phyloP scores from a whole-genome alignment of 805 yeast species.

The Barnettozyma populi region DNA sequence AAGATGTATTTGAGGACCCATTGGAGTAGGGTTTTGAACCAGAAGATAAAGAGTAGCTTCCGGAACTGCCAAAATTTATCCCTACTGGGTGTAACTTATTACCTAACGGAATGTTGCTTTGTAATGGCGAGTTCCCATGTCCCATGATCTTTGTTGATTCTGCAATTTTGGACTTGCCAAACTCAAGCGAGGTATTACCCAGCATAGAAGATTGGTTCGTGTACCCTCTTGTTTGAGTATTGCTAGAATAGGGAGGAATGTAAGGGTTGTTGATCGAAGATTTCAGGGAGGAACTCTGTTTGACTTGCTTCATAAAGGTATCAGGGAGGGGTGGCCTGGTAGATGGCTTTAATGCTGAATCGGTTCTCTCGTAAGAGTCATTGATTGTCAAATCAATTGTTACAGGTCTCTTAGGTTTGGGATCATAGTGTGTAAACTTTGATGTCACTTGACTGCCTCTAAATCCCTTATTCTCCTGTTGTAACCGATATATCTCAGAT shows the following conservation, averaged over 20 bases:
- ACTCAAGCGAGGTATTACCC: slow-evolving; percentile 6
- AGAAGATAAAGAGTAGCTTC: not conserved
- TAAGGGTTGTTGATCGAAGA: slow-evolving; percentile 2
- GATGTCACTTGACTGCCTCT: not conserved
- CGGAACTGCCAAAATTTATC: not conserved
- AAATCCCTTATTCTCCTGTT: slow-evolving; percentile 9
- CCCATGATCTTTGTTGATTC: slow-evolving; percentile 21
- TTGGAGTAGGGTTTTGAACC: slow-evolving; percentile 10
- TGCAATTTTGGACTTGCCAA: slow-evolving; percentile 17
- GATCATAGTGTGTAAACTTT: not conserved
- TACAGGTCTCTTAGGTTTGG: slow-evolving; percentile 8
- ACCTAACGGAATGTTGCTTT: slow-evolving; percentile 2
- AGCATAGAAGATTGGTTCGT: not conserved
- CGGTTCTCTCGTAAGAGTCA: slow-evolving; percentile 13
- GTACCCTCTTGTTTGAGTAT: not conserved
- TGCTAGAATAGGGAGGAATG: not conserved
- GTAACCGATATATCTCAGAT: slow-evolving; percentile 8
- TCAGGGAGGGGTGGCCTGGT: slow-evolving; percentile 9
- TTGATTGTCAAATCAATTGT: slow-evolving; percentile 22
- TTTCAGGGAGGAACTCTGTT: slow-evolving; percentile 16
- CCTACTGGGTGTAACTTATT: slow-evolving; percentile 3
- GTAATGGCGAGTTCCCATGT: slow-evolving; percentile 7
- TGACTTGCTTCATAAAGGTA: slow-evolving; percentile 19
- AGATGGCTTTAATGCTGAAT: not conserved
- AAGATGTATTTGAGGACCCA: slow-evolving; percentile 12